Base-by-base conservation (phyloP, 257 asterid genomes). In the Solanum lycopersicoides region DNA sequence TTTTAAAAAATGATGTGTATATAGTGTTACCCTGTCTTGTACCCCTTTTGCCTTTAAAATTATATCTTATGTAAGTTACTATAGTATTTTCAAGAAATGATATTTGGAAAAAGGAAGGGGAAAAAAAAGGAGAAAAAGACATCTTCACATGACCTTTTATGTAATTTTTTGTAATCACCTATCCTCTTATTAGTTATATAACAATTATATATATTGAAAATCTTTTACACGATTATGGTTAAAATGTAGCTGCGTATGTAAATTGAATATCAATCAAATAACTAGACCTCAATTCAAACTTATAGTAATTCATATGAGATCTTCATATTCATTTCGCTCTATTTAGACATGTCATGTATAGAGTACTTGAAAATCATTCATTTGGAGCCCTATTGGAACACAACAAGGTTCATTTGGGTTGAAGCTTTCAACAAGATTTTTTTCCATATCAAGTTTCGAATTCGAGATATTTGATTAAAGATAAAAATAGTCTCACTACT, bases 321-420 rank as follows among this genome's bases (percentile, higher is more conserved):
- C 39, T 35, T 35, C 7, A 35, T 35, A 35, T 35, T 35, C 39
- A 68, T 73, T 39, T 3, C 3, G 5, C 35, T 75, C 83, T 23
- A 41, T 41, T 41, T n/a, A 39, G 12, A n/a, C 9, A 18, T 1
- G 2, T 12, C 6, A 30, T 23, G 6, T 23, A 4, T 76, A 41
- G 35, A 12, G 23, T 7, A 4, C 6, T 1, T 39, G 5, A 21
- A 74, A 74, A 18, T 11, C 50, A 76, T 7, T n/a, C 32, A 14
- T 14, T 50, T 50, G 59, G 8, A 50, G 30, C 30, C 30, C 30
- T 28, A 28, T 28, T 28, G 30, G 30, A 28, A 28, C 30, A 50
- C 23, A 1, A 0, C 23, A 50, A 50, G 0, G 23, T 16, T 3
- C 21, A 16, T 50, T 15, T 6, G 3, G 0, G 0, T 1, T 50